Conservation (phyloP, 305 asterid genomes). For the Ilex paraguariensis region DNA sequence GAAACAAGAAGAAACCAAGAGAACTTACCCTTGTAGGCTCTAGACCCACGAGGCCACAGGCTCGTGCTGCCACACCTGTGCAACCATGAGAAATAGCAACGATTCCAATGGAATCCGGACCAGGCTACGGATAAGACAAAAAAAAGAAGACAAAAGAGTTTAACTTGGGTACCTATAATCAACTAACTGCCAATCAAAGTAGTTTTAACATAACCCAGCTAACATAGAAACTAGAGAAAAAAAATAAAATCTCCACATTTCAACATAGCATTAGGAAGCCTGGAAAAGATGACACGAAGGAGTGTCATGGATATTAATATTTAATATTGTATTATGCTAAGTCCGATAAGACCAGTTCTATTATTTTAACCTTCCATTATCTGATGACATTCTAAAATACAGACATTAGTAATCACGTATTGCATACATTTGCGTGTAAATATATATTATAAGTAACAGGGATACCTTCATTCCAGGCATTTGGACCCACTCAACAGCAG, state of each 20-base stretch:
- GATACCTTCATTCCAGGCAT: conserved; percentile 99
- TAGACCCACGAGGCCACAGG: conserved; percentile 95
- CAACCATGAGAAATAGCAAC: conserved; percentile 98
- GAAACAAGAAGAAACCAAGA: neutral
- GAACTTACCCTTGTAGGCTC: conserved; percentile 89
- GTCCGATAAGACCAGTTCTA: no score
- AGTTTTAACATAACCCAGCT: no score
- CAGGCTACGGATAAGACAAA: conserved; percentile 64
- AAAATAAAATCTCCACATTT: no score
- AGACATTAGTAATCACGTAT: neutral
- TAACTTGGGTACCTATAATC: no score
- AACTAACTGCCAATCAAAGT: no score
- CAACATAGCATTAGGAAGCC: no score
- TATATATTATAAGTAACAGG: neutral
- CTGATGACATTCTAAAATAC: neutral
- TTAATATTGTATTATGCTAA: no score
- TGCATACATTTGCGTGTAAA: neutral
- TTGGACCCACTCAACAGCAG: conserved; percentile 99
- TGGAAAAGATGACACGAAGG: no score
- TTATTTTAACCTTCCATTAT: neutral
- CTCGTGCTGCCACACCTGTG: conserved; percentile 99
- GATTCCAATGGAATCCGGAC: conserved; percentile 99
- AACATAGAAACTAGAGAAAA: no score
- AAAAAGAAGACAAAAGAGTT: neutral
- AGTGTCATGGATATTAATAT: no score